These are phyloP conservation scores for Oxyria digyna DNA, from an alignment of 148 eudicot genomes.

Conservation along the genomic window DNA sequence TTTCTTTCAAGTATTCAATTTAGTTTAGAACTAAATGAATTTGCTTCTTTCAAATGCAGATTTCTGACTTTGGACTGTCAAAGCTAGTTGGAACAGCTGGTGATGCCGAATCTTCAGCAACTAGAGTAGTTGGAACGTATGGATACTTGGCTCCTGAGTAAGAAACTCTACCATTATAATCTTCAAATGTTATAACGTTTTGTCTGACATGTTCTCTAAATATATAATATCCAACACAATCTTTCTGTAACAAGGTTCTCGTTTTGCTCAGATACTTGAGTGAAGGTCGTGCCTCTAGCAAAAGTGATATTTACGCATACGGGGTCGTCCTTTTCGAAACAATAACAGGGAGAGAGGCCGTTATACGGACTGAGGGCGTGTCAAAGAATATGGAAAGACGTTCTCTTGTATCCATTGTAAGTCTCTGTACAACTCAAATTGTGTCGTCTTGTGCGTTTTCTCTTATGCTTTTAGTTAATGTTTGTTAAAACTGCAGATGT, in stretches of 20 bases:
- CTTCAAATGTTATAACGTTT: not conserved
- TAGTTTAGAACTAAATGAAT: not conserved
- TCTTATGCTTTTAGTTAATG: not conserved
- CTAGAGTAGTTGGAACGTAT: conserved; percentile 91
- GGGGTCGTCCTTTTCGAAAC: conserved; percentile 89
- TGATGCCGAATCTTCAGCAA: conserved; percentile 77
- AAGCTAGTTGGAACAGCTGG: conserved; percentile 70
- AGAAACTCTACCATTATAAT: conserved; percentile 17
- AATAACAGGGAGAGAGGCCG: conserved; percentile 88
- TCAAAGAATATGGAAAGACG: conserved; percentile 68
- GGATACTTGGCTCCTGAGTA: conserved; percentile 99
- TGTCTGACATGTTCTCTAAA: no score
- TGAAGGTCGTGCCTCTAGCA: conserved; percentile 78
- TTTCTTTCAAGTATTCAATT: not conserved
- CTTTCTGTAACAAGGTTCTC: no score
- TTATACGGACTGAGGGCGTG: conserved; percentile 48
- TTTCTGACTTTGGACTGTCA: conserved; percentile 93
- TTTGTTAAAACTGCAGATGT: conserved; percentile 52
- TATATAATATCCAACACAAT: no score
- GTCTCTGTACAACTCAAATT: conserved; percentile 12
- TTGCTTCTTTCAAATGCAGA: conserved; percentile 24
- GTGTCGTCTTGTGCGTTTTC: not conserved
- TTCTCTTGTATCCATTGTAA: conserved; percentile 81
- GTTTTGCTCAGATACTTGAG: conserved; percentile 60
- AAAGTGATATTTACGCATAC: conserved; percentile 91